Base-by-base conservation (phyloP, 78 protist genomes). In the Dictyostelium purpureum region DNA sequence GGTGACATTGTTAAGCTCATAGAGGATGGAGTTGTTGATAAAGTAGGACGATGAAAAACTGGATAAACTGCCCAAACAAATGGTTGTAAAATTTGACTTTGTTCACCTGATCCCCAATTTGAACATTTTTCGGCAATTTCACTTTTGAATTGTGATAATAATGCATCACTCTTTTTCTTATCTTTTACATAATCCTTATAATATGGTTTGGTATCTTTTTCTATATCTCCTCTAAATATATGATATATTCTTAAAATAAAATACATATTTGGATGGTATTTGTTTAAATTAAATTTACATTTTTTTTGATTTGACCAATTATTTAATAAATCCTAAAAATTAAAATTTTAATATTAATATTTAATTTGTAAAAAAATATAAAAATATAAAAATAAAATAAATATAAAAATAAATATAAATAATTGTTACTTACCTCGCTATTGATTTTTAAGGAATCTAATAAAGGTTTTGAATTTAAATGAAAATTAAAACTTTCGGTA, bases 211-310 rank as follows among this genome's bases (percentile, higher is more conserved):
- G 73, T 85, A 47, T 85, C 92, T 10, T 73, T 70, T 47, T 85
- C 92, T 43, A 85, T 85, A 57, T 85, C 92, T 33, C 92, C 92
- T 28, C 92, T n/a, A 38, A 85, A 85, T 56, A 85, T 45, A 74
- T 85, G 92, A 73, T 85, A 76, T 4, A 85, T 76, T 42, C 92
- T 77, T 21, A 85, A 31, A 24, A 85, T 43, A 61, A 73, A 85
- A 73, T 85, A 85, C 66, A 85, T 85, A 61, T 85, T 85, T 73
- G 92, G 92, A 57, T 85, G 92, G 45, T 73, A 85, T 61, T 85
- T 70, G 52, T 85, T 85, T 51, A 85, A 74, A 51, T 63, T 71
- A 57, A 85, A 85, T 45, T 56, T 51, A 47, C 79, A 73, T 74
- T 85, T 66, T 33, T 73, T 70, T 74, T 85, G 92, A 61, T 73